These are phyloP conservation scores for Nicotiana sylvestris DNA, from an alignment of 257 asterid species.

Conservation along the genomic window DNA sequence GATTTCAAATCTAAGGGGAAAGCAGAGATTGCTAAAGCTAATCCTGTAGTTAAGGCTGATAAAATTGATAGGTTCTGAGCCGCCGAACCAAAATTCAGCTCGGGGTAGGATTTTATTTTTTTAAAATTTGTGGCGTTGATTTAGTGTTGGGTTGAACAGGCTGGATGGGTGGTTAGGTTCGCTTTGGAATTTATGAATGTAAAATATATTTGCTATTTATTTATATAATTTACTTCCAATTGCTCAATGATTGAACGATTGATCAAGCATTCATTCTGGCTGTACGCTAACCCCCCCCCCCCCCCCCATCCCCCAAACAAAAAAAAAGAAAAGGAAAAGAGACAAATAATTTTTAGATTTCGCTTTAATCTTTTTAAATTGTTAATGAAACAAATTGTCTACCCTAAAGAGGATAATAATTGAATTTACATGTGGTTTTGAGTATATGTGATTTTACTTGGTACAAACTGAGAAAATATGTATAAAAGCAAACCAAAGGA, in stretches of 20 bases:
- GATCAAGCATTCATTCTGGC: neutral
- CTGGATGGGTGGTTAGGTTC: neutral
- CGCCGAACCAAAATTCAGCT: neutral
- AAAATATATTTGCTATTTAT: neutral
- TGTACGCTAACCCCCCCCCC: too few relatives aligned
- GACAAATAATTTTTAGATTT: too few relatives aligned
- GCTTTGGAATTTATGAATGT: neutral
- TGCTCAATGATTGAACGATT: neutral
- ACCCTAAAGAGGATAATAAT: too few relatives aligned
- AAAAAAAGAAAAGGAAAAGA: too few relatives aligned
- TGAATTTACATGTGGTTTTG: too few relatives aligned
- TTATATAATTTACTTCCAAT: neutral
- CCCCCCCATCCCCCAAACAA: too few relatives aligned
- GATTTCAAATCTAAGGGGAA: conserved; percentile 37
- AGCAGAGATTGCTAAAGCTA: conserved; percentile 35
- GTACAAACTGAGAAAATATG: too few relatives aligned
- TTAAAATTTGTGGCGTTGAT: neutral
- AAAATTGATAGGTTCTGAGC: conserved; percentile 30
- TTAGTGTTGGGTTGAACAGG: neutral
- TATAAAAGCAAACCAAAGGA: too few relatives aligned
- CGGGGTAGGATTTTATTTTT: neutral
- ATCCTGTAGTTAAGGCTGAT: conserved; percentile 45
- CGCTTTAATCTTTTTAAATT: too few relatives aligned
- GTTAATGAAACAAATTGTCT: too few relatives aligned
- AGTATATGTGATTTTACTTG: too few relatives aligned